Evolutionary conservation across 805 yeast species (phyloP), one percentile per base, ranked within the genome.

Genomic region (Sugiyamaella marilandica): DNA sequence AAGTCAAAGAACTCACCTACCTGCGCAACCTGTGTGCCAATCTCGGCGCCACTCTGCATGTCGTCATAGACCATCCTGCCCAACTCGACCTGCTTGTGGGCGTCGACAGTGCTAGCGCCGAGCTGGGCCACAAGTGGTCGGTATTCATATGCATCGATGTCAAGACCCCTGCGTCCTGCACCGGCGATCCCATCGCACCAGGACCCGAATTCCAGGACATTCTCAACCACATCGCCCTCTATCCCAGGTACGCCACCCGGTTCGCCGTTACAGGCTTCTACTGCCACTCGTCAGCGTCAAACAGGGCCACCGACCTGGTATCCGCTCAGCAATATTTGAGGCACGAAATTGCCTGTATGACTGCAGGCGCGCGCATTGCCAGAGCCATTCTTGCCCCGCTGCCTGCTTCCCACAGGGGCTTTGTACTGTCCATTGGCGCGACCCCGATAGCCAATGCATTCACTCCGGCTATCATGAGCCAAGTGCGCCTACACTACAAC

Each of bases 271-370:
- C 24, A 5, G 95, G 95, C 0, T 79, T 85, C 59, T 86, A 86
- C 64, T 82, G 85, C 32, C 94, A 86, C 68, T 85, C 88, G 1
- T 92, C 92, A 1, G 85, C 83, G 60, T 82, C 90, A 0, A 35
- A 34, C 18, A 32, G 18, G 3, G 36, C 34, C 39, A 35, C 49
- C n/a, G 50, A 46, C 18, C 16, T 46, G 36, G 24, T 21, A 5
- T n/a, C 43, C 5, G 43, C 43, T 10, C 43, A 39, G 19, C 5
- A 5, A 21, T 46, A 33, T 24, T 10, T 46, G n/a, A 19, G 29
- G 21, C 18, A 14, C 13, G 49, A 46, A 10, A 14, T 46, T 5
- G 49, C 18, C 16, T 32, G 32, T 16, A 31, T 46, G 18, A 32
- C 11, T n/a, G 21, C 11, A 16, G 49, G 49, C 11, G 39, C 49